Base-by-base conservation (phyloP, 805 yeast genomes). In the Saccharomycodes ludwigii region DNA sequence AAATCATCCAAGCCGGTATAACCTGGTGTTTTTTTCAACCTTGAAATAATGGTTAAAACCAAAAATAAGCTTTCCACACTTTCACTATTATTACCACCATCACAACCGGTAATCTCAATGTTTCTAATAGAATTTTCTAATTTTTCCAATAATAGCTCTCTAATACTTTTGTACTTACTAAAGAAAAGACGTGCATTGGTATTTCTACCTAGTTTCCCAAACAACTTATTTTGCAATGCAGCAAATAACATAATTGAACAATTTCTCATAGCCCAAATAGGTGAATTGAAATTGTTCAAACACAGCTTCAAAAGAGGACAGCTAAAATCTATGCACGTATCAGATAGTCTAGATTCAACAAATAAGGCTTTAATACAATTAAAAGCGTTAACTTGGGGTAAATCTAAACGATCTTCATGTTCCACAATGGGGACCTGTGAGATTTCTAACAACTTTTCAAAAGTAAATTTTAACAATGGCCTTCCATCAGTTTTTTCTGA, bases 231-330 rank as follows among this genome's bases (percentile, higher is more conserved):
- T 45, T 83, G 91, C 25, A 88, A 54, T 1, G 94, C 75, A 1
- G 94, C 76, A 50, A 85, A 88, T 24, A 88, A 62, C 97, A 88
- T 91, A 13, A 86, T 79, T 0, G 94, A 84, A 52, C 96, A 83
- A 50, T 88, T 88, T 47, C 95, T 66, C 18, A 88, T 67, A 0
- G 94, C 74, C 97, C 97, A 88, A 16, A 73, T 61, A 2, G 65
- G 58, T 2, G 81, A 71, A 1, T 70, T 63, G 53, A 88, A 83
- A 21, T 74, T 66, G 2, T 56, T 44, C 26, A 91, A 61, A 0
- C 93, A 63, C 14, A 82, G 50, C 17, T 64, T 62, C 18, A 88
- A 56, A 0, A 81, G 78, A 8, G 56, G 53, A 35, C 75, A 75
- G 6, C 76, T 61, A 46, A 61, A 75, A 4, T 55, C 52, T 1